phyloP scores from a whole-genome alignment of 176 grass and related monocot species.

The Zea mays region Zm-B73-REFERENCE-NAM-5.0 NC_050105.1:15130001-15130500 shows the following conservation, averaged over 20 bases:
- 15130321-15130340: too few species aligned
- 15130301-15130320: too few species aligned
- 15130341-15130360: too few species aligned
- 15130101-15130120: background rate
- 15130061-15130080: conserved; percentile 5
- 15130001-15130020: background rate
- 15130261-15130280: too few species aligned
- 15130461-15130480: background rate
- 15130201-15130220: background rate
- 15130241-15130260: too few species aligned
- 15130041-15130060: background rate
- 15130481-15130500: background rate
- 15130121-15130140: background rate
- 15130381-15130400: background rate
- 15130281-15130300: too few species aligned
- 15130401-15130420: background rate
- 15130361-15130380: background rate
- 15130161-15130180: background rate
- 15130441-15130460: background rate
- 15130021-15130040: background rate
- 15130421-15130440: background rate
- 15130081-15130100: background rate
- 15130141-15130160: background rate
- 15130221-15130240: background rate
- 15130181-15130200: background rate